phyloP scores from a whole-genome alignment of 768 basidiomycete genomes.

The Suillus discolor region DNA sequence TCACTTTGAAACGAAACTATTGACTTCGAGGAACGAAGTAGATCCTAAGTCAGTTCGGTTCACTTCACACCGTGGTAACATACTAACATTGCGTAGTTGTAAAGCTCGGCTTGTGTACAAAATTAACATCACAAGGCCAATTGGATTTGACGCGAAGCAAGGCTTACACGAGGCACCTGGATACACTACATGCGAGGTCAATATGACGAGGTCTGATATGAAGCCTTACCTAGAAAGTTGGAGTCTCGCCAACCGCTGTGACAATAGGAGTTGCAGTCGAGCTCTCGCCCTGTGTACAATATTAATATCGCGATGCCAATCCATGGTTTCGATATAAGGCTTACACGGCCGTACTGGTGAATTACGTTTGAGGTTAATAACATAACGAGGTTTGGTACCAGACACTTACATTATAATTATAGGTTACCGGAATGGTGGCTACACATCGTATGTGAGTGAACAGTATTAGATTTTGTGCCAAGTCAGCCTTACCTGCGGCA shows the following conservation, averaged over 20 bases:
- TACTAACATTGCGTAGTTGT: too few relatives aligned
- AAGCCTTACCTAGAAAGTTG: background rate
- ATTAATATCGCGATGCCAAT: background rate
- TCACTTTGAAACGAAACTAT: too few relatives aligned
- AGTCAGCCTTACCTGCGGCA: background rate
- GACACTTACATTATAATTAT: background rate
- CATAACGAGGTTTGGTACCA: background rate
- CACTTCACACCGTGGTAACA: background rate
- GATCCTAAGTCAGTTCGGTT: background rate
- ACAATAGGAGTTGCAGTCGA: fast-evolving
- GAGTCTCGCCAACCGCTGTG: too few relatives aligned
- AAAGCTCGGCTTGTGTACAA: background rate
- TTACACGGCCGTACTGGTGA: background rate
- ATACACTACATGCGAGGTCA: background rate
- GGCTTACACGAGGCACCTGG: background rate
- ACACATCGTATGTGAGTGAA: background rate
- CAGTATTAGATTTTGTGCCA: background rate
- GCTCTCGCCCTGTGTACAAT: background rate
- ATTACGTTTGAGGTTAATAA: background rate
- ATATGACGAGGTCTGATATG: background rate
- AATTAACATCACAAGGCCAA: background rate
- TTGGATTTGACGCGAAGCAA: background rate
- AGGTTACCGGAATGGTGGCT: background rate
- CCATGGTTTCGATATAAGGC: background rate
- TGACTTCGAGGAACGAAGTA: too few relatives aligned